Evolutionary conservation across 2,329 filamentous ascomycete genomes (phyloP).

Genomic region (Ophiocordyceps camponoti-leonardi): DNA sequence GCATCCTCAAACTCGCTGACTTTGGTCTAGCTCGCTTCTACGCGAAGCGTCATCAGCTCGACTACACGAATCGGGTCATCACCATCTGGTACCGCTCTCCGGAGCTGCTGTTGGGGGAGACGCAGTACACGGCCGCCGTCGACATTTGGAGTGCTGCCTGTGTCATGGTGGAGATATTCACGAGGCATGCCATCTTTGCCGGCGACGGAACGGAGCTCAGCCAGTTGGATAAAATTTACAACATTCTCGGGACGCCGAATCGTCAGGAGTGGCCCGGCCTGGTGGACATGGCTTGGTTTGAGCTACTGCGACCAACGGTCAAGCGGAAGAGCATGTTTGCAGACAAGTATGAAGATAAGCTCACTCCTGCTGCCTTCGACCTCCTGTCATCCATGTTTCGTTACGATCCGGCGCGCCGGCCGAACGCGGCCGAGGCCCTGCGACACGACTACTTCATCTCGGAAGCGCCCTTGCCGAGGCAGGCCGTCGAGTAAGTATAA

Average conservation of each 20-base stretch:
- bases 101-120: conserved; percentile 79
- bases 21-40: conserved; percentile 96
- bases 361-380: conserved; percentile 70
- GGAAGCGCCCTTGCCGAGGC: conserved; percentile 61
- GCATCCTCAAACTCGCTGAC: conserved; percentile 81
- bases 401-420: conserved; percentile 73
- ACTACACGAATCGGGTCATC: conserved; percentile 97
- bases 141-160: conserved; percentile 97
- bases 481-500: conserved; percentile 59
- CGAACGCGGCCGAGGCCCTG: conserved; percentile 68
- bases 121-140: conserved; percentile 74
- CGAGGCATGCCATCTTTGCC: conserved; percentile 80
- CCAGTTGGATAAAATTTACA: conserved; percentile 94
- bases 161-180: conserved; percentile 94
- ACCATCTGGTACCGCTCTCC: conserved; percentile 96
- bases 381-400: conserved; percentile 71
- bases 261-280: conserved; percentile 74
- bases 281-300: conserved; percentile 93
- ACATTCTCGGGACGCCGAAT: conserved; percentile 75
- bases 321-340: conserved; percentile 60
- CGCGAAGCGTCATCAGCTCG: conserved; percentile 74
- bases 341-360: conserved; percentile 61
- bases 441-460: conserved; percentile 74
- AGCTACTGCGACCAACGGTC: conserved; percentile 66
- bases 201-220: conserved; percentile 92